Percentiles rank a stretch among this genome's conserved stretches.
Evolutionary conservation across 352 stramenopile species (phyloP).

Genomic region (Phytophthora colocasiae): DNA sequence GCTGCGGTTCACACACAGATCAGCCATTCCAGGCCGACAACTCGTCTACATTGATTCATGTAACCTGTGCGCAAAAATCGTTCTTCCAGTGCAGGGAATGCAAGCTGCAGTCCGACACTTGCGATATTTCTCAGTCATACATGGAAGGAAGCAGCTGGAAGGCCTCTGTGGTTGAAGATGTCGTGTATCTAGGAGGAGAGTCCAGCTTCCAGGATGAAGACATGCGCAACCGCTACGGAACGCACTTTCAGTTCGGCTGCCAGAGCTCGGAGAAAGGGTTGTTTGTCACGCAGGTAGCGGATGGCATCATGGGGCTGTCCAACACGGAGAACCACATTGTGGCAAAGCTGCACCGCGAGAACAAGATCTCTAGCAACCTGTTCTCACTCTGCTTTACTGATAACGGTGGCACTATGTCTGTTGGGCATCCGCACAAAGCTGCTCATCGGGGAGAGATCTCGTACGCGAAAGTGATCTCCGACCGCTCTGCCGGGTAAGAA

Average conservation of each 20-base stretch:
- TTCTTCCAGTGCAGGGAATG: conserved; percentile 76
- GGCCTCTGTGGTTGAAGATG: conserved; percentile 79
- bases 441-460: conserved; percentile 61
- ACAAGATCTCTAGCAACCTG: conserved; percentile 83
- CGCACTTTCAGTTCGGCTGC: conserved; percentile 84
- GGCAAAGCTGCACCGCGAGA: conserved; percentile 74
- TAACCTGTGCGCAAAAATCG: conserved; percentile 57
- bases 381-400: conserved; percentile 84
- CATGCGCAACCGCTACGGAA: conserved; percentile 72
- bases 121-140: conserved; percentile 80
- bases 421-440: conserved; percentile 58
- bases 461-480: conserved; percentile 64
- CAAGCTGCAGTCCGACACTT: conserved; percentile 48
- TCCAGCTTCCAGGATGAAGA: conserved; percentile 50
- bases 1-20: conserved; percentile 83
- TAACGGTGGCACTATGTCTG: conserved; percentile 72
- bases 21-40: conserved; percentile 60
- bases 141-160: conserved; percentile 90
- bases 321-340: conserved; percentile 81
- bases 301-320: conserved; percentile 87
- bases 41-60: conserved; percentile 76
- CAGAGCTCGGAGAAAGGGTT: conserved; percentile 77
- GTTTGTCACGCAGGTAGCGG: conserved; percentile 84
- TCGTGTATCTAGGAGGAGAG: conserved; percentile 79
- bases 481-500: conserved; percentile 38